Evolutionary conservation across 2,329 filamentous ascomycete species (phyloP).

Genomic region (Elsinoe perseae): DNA sequence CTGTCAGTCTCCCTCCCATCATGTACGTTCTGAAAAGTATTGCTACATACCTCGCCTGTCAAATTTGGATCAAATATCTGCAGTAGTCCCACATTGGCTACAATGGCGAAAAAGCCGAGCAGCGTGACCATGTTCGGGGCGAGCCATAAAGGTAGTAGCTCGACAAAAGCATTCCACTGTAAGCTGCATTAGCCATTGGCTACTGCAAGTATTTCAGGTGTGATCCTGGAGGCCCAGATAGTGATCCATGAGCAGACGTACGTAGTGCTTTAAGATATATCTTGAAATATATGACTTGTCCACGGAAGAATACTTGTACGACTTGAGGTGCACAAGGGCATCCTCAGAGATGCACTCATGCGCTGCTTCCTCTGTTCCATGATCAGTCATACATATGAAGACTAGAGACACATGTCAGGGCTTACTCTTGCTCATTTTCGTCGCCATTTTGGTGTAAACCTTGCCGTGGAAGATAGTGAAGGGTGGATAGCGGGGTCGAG

Average conservation of each 20-base stretch:
- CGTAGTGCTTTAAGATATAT: constrained; percentile 91
- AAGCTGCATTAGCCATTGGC: neutral
- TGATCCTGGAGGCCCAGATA: neutral
- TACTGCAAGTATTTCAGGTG: neutral
- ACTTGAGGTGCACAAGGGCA: constrained; percentile 80
- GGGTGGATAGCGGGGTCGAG: neutral
- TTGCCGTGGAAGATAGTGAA: neutral
- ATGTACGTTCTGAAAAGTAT: neutral
- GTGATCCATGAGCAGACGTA: constrained; percentile 43
- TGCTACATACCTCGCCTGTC: constrained; percentile 67
- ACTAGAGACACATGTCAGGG: neutral
- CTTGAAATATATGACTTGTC: constrained; percentile 91
- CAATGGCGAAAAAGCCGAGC: constrained; percentile 87
- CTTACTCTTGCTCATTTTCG: constrained; percentile 14
- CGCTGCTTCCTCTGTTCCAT: constrained; percentile 50
- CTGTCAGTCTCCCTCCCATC: neutral
- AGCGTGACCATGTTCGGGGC: constrained; percentile 97
- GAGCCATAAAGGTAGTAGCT: constrained; percentile 88
- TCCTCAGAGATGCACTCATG: constrained; percentile 76
- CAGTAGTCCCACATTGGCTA: constrained; percentile 70
- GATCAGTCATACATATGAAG: neutral
- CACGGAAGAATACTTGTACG: constrained; percentile 95
- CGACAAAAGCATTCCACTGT: constrained; percentile 95
- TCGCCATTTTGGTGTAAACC: neutral
- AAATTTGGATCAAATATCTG: constrained; percentile 82